phyloP scores from a whole-genome alignment of 192 early-diverging fungal species.

The Coemansia sp. region DNA sequence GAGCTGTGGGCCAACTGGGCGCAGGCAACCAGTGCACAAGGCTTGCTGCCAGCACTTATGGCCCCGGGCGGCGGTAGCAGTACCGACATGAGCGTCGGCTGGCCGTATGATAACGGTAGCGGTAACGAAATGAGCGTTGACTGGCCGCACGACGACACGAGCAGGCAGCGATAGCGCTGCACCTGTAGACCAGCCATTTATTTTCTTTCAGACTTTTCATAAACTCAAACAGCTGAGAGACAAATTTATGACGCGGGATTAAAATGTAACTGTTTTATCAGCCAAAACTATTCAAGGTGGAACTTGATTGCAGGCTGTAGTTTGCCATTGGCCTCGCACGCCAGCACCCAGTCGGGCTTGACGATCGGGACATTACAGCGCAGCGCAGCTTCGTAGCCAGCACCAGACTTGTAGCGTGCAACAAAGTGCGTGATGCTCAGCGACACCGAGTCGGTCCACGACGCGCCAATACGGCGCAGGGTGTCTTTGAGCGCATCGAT shows the following conservation, averaged over 20 bases:
- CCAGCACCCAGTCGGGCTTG: slow-evolving; percentile 91
- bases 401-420: slow-evolving; percentile 76
- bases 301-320: slow-evolving; percentile 69
- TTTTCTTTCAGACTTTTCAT: slow-evolving; percentile 3
- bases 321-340: slow-evolving; percentile 85
- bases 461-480: slow-evolving; percentile 80
- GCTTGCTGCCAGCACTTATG: neutral
- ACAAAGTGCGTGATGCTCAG: slow-evolving; percentile 91
- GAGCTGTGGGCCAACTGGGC: slow-evolving; percentile 12
- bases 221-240: slow-evolving; percentile 1
- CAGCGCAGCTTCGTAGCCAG: slow-evolving; percentile 84
- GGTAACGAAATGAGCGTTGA: slow-evolving; percentile 2
- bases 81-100: slow-evolving; percentile 3
- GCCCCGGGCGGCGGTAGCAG: neutral
- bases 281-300: slow-evolving; percentile 18
- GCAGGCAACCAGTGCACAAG: slow-evolving; percentile 11
- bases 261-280: too few relatives aligned
- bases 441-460: slow-evolving; percentile 79
- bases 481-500: slow-evolving; percentile 71
- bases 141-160: slow-evolving; percentile 2
- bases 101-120: neutral
- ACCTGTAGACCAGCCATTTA: slow-evolving; percentile 1
- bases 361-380: slow-evolving; percentile 93
- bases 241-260: too few relatives aligned
- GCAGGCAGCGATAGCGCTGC: neutral